Base-by-base conservation (phyloP, 1,139 yeast species). In the Meyerozyma elateridarum region DNA sequence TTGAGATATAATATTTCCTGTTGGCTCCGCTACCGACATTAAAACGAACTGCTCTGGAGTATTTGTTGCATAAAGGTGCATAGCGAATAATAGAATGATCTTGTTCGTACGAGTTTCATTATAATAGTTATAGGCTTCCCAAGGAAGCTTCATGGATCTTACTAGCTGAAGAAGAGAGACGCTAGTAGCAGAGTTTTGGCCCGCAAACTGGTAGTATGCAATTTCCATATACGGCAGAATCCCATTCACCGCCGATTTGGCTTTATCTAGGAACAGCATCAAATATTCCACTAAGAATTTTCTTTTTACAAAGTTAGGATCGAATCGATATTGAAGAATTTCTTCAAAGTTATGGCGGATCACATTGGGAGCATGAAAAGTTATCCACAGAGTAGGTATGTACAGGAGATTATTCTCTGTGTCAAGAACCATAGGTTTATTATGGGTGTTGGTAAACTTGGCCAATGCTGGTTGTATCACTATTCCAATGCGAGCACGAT, bases 361-460 rank as follows among this genome's bases (percentile, higher is more conserved):
- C 0, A 61, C 56, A 22, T 48, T 44, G 36, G 46, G 48, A 12
- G 54, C 39, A 28, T 61, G 68, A 29, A 60, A 48, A 4, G 52
- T 51, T 6, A 64, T 39, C 30, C 52, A 39, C 9, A 44, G 44
- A 3, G 68, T 51, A 13, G 53, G 35, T 0, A 65, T 57, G 5
- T 45, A 35, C 4, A 44, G 40, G 3, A 63, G 36, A 15, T 51
- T 54, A 37, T 65, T 65, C n/a, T 51, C 46, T 5, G 43, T 30
- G n/a, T 62, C 55, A 22, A 68, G 45, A 1, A 66, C 61, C 13
- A 51, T 28, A 20, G 60, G 25, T 32, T 60, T 60, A 41, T 63
- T 64, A 34, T 52, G 54, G 35, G 44, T 47, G 25, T 52, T 60
- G 39, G 64, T 59, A 39, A 68, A 68, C 18, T 46, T 50, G 9